These are phyloP conservation scores for Orbilia quercus DNA, from an alignment of 2,329 filamentous ascomycete species.

Conservation along the genomic window DNA sequence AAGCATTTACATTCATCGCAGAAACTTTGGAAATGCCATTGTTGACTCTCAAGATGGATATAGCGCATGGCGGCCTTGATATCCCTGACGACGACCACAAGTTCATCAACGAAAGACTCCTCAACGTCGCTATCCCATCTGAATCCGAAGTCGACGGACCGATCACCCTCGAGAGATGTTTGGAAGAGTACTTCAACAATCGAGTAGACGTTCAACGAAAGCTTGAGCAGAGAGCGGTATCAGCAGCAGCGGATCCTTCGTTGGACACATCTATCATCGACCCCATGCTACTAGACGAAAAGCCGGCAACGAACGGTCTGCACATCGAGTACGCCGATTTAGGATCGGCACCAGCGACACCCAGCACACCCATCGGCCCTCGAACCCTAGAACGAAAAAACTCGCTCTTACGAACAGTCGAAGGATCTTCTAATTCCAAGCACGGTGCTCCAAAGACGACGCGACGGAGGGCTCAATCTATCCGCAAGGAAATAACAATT, in stretches of 20 bases:
- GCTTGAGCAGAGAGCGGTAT: conserved; percentile 69
- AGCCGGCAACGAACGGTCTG: conserved; percentile 60
- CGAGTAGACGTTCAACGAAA: conserved; percentile 87
- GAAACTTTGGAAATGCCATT: conserved; percentile 87
- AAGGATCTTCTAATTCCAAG: conserved; percentile 65
- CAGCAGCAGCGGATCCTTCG: conserved; percentile 57
- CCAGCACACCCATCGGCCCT: conserved; percentile 58
- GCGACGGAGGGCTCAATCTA: conserved; percentile 67
- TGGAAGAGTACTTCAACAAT: conserved; percentile 94
- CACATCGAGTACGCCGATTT: conserved; percentile 66
- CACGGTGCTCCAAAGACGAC: conserved; percentile 62
- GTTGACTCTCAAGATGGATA: conserved; percentile 89
- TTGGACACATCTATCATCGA: conserved; percentile 7
- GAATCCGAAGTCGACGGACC: conserved; percentile 74
- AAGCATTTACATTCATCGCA: conserved; percentile 94
- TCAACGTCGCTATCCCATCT: conserved; percentile 89
- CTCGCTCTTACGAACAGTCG: conserved; percentile 55
- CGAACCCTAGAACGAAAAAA: conserved; percentile 54
- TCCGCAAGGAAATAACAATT: conserved; percentile 84
- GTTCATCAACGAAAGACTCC: conserved; percentile 86
- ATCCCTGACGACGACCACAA: conserved; percentile 89
- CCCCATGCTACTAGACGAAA: conserved; percentile 59
- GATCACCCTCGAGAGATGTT: conserved; percentile 86
- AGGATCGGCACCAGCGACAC: conserved; percentile 60
- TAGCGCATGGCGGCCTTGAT: conserved; percentile 90